Conservation (phyloP, 768 basidiomycete species). For the Tephrocybe sp. region DNA sequence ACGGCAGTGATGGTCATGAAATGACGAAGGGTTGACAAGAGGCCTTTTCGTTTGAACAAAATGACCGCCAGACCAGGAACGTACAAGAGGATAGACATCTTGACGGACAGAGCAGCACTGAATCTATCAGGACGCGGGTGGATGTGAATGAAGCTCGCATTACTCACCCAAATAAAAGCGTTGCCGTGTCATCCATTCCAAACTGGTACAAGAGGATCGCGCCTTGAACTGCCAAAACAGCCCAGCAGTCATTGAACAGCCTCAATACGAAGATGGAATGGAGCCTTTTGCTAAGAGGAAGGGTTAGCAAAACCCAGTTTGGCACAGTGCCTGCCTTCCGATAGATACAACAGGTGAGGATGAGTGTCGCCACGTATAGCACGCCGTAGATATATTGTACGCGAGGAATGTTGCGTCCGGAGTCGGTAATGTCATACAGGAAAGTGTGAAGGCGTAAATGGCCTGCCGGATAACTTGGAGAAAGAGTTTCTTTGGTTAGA, state of each 20-base stretch:
- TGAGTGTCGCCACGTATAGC: conserved; percentile 68
- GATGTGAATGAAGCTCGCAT: not conserved
- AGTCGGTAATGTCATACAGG: conserved; percentile 61
- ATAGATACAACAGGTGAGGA: conserved; percentile 70
- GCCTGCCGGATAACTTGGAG: conserved; percentile 85
- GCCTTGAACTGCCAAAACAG: conserved; percentile 60
- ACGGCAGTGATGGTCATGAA: conserved; percentile 42
- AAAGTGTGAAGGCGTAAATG: conserved; percentile 81
- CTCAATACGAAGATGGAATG: conserved; percentile 92
- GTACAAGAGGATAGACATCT: conserved; percentile 93
- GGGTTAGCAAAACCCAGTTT: conserved; percentile 68
- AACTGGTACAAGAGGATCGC: conserved; percentile 65
- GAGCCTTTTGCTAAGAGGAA: conserved; percentile 87
- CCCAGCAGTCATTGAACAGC: conserved; percentile 95
- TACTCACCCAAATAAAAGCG: conserved; percentile 70
- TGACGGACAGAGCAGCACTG: conserved; percentile 83
- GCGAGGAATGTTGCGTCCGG: conserved; percentile 53
- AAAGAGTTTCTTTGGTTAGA: not conserved
- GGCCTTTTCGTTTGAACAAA: conserved; percentile 70
- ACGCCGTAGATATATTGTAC: conserved; percentile 79
- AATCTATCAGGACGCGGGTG: not conserved
- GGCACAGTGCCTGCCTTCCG: conserved; percentile 53
- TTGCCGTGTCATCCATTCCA: conserved; percentile 58
- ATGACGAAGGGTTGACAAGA: conserved; percentile 49
- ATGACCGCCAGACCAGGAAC: conserved; percentile 85